Conservation (phyloP, 768 basidiomycete species). For the Macrolepiota albuminosa region DNA sequence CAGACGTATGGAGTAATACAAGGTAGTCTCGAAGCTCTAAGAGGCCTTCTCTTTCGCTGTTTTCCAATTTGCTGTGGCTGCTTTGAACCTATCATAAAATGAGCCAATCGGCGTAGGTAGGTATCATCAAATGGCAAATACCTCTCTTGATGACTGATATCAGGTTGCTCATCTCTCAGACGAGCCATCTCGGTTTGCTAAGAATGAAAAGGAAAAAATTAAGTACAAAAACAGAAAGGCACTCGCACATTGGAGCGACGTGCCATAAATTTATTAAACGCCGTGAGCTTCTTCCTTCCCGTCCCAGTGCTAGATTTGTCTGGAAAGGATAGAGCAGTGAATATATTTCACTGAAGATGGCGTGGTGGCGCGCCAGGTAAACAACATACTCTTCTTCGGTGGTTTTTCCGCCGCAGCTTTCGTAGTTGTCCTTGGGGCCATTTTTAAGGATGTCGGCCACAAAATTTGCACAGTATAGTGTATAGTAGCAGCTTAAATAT, state of each 20-base stretch:
- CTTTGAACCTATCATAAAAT: conserved; percentile 51
- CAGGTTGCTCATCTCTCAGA: conserved; percentile 71
- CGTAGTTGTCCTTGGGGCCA: conserved; percentile 40
- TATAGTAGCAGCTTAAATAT: not conserved
- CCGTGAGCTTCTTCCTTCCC: conserved; percentile 58
- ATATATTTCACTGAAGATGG: conserved; percentile 15
- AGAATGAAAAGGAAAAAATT: not conserved
- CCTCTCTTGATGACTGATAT: conserved; percentile 72
- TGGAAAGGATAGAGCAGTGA: conserved; percentile 20
- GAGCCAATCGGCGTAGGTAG: conserved; percentile 2
- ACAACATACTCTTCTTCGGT: conserved; percentile 50
- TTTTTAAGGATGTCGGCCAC: conserved; percentile 13
- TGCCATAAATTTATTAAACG: conserved; percentile 75
- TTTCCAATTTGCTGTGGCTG: conserved; percentile 77
- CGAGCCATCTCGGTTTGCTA: conserved; percentile 78
- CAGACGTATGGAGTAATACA: not conserved
- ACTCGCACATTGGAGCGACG: conserved; percentile 5
- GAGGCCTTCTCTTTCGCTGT: conserved; percentile 57
- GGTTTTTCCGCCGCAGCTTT: conserved; percentile 42
- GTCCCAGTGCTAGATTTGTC: conserved; percentile 46
- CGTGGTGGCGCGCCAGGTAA: conserved; percentile 6
- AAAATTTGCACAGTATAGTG: not conserved
- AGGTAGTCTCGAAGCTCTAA: conserved; percentile 11
- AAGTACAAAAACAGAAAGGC: not conserved
- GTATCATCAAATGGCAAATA: conserved; percentile 25